Evolutionary conservation across 352 stramenopile genomes (phyloP).

Genomic region (Sclerospora graminicola): DNA sequence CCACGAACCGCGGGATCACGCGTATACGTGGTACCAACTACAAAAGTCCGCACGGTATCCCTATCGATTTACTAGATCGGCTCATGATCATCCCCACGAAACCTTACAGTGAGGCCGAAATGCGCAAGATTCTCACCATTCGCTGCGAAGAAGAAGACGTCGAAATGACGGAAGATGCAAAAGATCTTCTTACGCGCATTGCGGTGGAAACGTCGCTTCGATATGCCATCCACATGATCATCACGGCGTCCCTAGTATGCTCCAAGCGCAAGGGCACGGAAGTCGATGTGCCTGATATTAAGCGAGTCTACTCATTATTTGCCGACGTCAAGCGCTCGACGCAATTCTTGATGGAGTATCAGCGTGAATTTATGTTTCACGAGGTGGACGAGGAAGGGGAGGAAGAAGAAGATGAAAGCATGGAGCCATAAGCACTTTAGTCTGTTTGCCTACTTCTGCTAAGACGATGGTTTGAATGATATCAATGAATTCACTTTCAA

Average conservation of each 20-base stretch:
- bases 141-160: conserved; percentile 98
- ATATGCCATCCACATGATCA: conserved; percentile 99
- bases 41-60: conserved; percentile 97
- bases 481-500: too few relatives aligned
- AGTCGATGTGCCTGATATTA: conserved; percentile 87
- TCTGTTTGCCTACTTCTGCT: too few relatives aligned
- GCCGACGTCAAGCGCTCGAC: conserved; percentile 97
- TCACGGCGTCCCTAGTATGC: conserved; percentile 92
- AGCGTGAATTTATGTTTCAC: conserved; percentile 99
- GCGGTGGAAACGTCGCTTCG: conserved; percentile 95
- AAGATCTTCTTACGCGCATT: conserved; percentile 97
- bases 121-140: conserved; percentile 95
- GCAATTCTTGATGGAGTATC: conserved; percentile 99
- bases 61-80: conserved; percentile 96
- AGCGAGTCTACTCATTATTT: conserved; percentile 95
- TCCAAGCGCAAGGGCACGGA: conserved; percentile 89
- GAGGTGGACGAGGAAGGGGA: conserved; percentile 61
- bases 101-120: conserved; percentile 93
- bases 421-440: conserved; percentile 23
- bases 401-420: conserved; percentile 20
- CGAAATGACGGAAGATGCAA: conserved; percentile 94
- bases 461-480: too few relatives aligned
- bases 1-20: conserved; percentile 98
- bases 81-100: conserved; percentile 98
- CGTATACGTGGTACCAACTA: conserved; percentile 98